A percentile compares a stretch with the other conserved stretches of the same genome.
These are phyloP conservation scores for Candida adriatica DNA, from an alignment of 805 yeast genomes.

Conservation along the genomic window DNA sequence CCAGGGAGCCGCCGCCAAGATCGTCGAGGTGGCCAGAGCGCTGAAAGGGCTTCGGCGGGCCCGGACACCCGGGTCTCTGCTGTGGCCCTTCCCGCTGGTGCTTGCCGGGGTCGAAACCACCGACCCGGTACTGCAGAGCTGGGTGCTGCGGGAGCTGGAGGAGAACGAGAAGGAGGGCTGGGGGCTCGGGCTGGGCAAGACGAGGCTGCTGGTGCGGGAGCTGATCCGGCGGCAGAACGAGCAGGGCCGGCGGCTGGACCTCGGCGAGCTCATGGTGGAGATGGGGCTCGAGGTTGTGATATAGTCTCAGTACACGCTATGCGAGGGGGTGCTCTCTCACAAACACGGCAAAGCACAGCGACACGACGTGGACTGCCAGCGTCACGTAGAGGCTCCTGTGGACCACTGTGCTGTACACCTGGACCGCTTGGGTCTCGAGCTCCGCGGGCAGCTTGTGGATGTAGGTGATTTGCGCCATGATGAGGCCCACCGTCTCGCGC, in stretches of 20 bases:
- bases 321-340: slow-evolving; percentile 4
- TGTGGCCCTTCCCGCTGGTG: slow-evolving; percentile 7
- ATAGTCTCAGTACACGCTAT: neutral
- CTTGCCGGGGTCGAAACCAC: slow-evolving; percentile 7
- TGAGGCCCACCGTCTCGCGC: no score
- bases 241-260: slow-evolving; percentile 5
- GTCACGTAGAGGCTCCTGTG: slow-evolving; percentile 6
- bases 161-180: slow-evolving; percentile 6
- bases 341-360: slow-evolving; percentile 3
- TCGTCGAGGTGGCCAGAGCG: slow-evolving; percentile 2
- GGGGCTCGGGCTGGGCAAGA: slow-evolving; percentile 2
- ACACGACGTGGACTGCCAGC: slow-evolving; percentile 2
- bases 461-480: slow-evolving; percentile 13
- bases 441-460: slow-evolving; percentile 12
- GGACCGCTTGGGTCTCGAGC: slow-evolving; percentile 5
- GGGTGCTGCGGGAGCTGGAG: slow-evolving; percentile 6
- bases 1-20: slow-evolving; percentile 3
- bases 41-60: slow-evolving; percentile 1
- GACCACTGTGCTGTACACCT: slow-evolving; percentile 2
- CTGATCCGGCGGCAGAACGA: slow-evolving; percentile 4
- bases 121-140: slow-evolving; percentile 3
- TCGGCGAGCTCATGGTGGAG: slow-evolving; percentile 5
- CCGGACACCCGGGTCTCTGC: slow-evolving; percentile 7
- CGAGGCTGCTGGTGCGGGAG: slow-evolving; percentile 2
- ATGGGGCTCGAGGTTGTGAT: slow-evolving; percentile 1